Base-by-base conservation (phyloP, 805 yeast genomes). In the Lipomyces anomalus region DNA sequence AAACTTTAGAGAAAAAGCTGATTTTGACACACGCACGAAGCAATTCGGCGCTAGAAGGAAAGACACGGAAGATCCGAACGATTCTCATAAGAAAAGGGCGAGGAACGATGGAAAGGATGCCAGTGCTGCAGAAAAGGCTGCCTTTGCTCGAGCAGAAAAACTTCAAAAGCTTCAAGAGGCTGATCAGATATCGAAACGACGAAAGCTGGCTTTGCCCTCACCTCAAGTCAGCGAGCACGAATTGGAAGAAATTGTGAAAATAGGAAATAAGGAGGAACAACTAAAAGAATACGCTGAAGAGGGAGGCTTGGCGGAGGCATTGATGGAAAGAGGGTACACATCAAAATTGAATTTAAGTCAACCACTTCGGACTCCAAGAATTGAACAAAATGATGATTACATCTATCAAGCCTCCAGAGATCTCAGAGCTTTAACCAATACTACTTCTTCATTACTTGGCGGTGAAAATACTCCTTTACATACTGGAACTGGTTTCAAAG, bases 11-110 rank as follows among this genome's bases (percentile, higher is more conserved):
- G 72, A 68, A 1, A 62, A 69, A 35, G 49, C 48, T 1, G 62
- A 59, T 17, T 84, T 77, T 62, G 74, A 68, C 42, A 53, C 59
- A 22, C 57, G 57, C 20, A 56, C 53, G 6, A 26, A 42, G 28
- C 40, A 54, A 22, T 38, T 22, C 21, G 57, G 57, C 21, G 26
- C 48, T 7, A 49, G 30, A 46, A 46, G 51, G 36, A 52, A 47
- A 22, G 52, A 46, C 11, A 38, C 40, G 16, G 55, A 51, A 38
- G 51, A 60, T 39, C 44, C 51, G 22, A 55, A 59, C 35, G 55
- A 55, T 39, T 34, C 59, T 4, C 47, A 45, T 17, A 47, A 47
- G 38, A 40, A 35, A 38, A 44, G 48, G 6, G 43, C 39, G 23
- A 37, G 43, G 13, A 47, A 50, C 39, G 45, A 35, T 18, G 11